Evolutionary conservation across 306 rosid genomes (phyloP), one percentile per base, ranked within the genome.

Genomic region (Datisca glomerata): DNA sequence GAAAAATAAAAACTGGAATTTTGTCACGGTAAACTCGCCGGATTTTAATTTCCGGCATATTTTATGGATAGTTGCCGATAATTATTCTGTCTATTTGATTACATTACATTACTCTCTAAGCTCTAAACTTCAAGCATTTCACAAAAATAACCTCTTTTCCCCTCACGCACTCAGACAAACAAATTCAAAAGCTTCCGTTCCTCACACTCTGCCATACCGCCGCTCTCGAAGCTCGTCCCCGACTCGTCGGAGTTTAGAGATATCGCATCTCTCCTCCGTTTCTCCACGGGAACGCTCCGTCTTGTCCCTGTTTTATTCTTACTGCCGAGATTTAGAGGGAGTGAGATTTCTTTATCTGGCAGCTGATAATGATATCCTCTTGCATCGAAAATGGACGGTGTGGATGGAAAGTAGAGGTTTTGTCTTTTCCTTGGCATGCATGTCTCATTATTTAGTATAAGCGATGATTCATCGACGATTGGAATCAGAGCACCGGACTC

Each of bases 171-270:
- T 49, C 64, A 74, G 21, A 62, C 49, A 21, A 79, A 71, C 13
- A 75, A 75, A 24, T 75, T 71, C 25, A 79, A 36, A 31, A 79
- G 72, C 74, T 65, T 59, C 47, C 60, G 55, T 19, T 62, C 68
- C 37, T 45, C 21, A 21, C 25, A 44, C 1, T 14, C 36, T 14
- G n/a, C 36, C 3, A 5, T 4, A 31, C 21, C 52, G 14, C 49
- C 64, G 11, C 60, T 49, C 25, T 57, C 63, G 5, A 51, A 41
- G 64, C 58, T 45, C 47, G 23, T 55, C 49, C 41, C 66, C 40
- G 80, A 73, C 14, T 57, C 74, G 8, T 45, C 79, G 0, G 79
- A 63, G 22, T 49, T 37, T 12, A 63, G 24, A 43, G 71, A 65
- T n/a, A n/a, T n/a, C n/a, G n/a, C n/a, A n/a, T n/a, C n/a, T n/a